Evolutionary conservation across 176 grass and related monocot species (phyloP).

Genomic region (Calamus simplicifolius): DNA sequence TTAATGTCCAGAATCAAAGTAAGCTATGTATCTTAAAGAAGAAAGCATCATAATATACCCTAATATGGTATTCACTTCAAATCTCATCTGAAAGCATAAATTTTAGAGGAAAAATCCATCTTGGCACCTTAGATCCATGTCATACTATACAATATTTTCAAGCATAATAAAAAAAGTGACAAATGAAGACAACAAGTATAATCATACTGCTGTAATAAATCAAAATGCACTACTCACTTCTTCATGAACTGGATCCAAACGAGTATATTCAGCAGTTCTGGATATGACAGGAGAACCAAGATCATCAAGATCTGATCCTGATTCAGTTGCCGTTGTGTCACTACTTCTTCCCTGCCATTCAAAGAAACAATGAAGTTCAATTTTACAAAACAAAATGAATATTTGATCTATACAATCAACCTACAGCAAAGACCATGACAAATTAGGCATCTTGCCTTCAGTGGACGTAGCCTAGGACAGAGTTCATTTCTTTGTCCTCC

Average conservation of each 20-base stretch:
- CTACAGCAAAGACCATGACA: not conserved
- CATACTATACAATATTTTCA: too few relatives aligned
- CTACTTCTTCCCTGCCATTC: slow-evolving; percentile 57
- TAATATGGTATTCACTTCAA: too few relatives aligned
- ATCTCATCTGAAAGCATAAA: too few relatives aligned
- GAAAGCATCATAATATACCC: too few relatives aligned
- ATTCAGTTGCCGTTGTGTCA: slow-evolving; percentile 80
- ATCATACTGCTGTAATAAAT: not conserved
- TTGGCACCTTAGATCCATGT: too few relatives aligned
- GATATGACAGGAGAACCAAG: slow-evolving; percentile 18
- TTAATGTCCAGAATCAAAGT: too few relatives aligned
- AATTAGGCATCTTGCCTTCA: slow-evolving; percentile 56
- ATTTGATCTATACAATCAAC: too few relatives aligned
- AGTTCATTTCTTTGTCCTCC: slow-evolving; percentile 52
- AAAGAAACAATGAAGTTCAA: slow-evolving; percentile 19
- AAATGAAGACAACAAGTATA: too few relatives aligned
- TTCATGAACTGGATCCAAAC: slow-evolving; percentile 78
- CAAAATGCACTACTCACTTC: slow-evolving; percentile 39
- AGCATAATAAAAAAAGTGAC: too few relatives aligned
- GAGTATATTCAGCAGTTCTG: slow-evolving; percentile 58
- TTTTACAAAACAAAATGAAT: not conserved
- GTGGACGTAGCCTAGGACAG: slow-evolving; percentile 55
- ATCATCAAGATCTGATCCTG: slow-evolving; percentile 81
- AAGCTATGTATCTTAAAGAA: too few relatives aligned
- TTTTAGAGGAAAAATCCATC: too few relatives aligned